Evolutionary conservation across 495 filamentous ascomycete species (phyloP), one percentile per base, ranked within the genome.

Genomic region (Penicillium salamii): DNA sequence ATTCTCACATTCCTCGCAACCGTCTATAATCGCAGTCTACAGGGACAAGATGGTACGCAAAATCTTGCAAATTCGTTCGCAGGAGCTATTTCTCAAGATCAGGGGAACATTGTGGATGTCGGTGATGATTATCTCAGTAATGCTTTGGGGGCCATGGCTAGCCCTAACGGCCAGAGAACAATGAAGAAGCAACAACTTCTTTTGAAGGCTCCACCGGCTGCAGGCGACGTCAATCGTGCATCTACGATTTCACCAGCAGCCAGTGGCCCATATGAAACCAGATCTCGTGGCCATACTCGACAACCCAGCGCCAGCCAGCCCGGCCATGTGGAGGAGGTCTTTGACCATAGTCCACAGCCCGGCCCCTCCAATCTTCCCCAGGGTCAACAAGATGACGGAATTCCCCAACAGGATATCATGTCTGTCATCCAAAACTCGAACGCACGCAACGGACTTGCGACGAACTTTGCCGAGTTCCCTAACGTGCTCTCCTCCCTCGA

Each of bases 1-100:
- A 97, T 98, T 55, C 76, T 98, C 13, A 96, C 90, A 24, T 98
- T 97, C 65, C 79, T 98, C 3, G 95, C 93, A 14, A 97, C 93
- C 7, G 90, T 98, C 7, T 98, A 97, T 74, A 88, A 93, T 57
- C 87, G 85, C 48, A 87, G 82, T 52, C 65, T 89, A 21, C 81
- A 85, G 42, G 81, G 80, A 5, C 74, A 81, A 45, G 83, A 82
- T 36, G 72, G 71, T 19, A 67, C 76, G 0, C 81, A 87, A 53
- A 88, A 84, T 38, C 75, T 90, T 20, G 82, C 84, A 14, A 86
- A 87, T 50, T 79, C 89, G 39, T 79, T 91, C 61, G 78, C 83
- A 1, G 87, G 82, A 35, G 81, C 82, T 42, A 85, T 90, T 31
- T 79, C 81, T 66, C 68, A 84, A 58, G 77, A 78, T 7, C 80